Evolutionary conservation across 2,329 filamentous ascomycete genomes (phyloP), one percentile per base, ranked within the genome.

Genomic region (Tolypocladium inflatum): DNA sequence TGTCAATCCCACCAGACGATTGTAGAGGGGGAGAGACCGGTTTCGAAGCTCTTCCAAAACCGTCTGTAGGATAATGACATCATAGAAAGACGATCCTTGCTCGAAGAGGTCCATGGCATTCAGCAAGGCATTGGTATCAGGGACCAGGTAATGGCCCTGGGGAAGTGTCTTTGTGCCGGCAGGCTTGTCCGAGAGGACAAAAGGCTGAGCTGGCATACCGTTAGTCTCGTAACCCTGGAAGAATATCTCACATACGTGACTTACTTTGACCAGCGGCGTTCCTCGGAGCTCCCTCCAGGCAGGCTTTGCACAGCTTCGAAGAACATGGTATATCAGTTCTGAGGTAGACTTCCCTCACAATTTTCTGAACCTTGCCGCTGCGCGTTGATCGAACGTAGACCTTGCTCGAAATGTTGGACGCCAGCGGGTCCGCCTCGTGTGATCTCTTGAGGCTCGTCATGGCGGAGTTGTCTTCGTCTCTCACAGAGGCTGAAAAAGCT

Each of bases 41-140:
- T 97, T 96, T 70, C 91, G 90, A 60, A 99, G 82, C 76, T 99
- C 94, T 73, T 99, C 94, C 17, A 99, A 84, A 6, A 99, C 94
- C 1, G 93, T 96, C 73, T 99, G 94, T 58, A 99, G 78, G 55
- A 99, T 88, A 60, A 99, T 84, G n/a, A 99, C 93, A 75, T 99
- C 94, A 73, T 94, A 93, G 67, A 99, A 97, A 4, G 90, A 90
- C 17, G 87, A 88, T 59, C 89, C 88, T 64, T 96, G 88, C 76
- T 99, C 94, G 67, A 99, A 97, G 21, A 97, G 78, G 70, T 99
- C 94, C 91, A 99, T 97, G 64, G 90, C 93, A 69, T 90, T 95
- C 55, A 99, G 81, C 56, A 99, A 85, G 50, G 91, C 92, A 76
- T 99, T 99, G 54, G 94, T 99, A 71, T 99, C 94, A 37, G 94